These are phyloP conservation scores for Pseudotsuga menziesii DNA, from an alignment of 75 land plant species.

Conservation along the genomic window DNA sequence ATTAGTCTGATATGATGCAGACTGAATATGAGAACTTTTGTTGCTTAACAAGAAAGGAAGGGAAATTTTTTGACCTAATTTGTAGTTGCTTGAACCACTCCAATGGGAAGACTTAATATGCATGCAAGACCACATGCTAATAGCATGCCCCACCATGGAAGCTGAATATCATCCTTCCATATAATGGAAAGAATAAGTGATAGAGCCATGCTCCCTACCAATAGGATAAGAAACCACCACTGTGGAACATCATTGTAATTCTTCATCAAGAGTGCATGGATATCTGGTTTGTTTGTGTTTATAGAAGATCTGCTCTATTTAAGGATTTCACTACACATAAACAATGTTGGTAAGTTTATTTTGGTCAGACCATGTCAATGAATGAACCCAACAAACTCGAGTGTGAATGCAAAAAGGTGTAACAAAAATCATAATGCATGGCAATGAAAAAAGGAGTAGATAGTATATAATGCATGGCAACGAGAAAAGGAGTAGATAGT, in stretches of 20 bases:
- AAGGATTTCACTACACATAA: constrained; percentile 18
- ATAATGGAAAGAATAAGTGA: constrained; percentile 11
- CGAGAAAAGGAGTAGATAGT: no score
- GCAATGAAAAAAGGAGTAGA: not conserved
- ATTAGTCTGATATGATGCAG: no score
- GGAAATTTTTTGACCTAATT: no score
- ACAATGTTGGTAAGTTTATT: not conserved
- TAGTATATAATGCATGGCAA: no score
- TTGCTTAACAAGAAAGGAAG: no score
- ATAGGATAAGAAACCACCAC: constrained; percentile 19
- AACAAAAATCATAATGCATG: not conserved
- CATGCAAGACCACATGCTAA: constrained; percentile 22
- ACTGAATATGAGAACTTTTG: no score
- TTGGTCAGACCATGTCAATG: not conserved
- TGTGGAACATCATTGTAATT: constrained; percentile 18
- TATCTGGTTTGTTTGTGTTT: constrained; percentile 11
- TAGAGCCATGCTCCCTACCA: constrained; percentile 2
- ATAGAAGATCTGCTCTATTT: constrained; percentile 14
- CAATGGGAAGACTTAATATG: constrained; percentile 29
- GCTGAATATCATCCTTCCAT: constrained; percentile 23
- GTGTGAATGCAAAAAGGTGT: not conserved
- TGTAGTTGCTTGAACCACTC: no score
- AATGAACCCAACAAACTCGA: not conserved
- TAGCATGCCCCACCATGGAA: constrained; percentile 38
- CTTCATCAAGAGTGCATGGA: constrained; percentile 25